Conservation (phyloP, 208 protist species). For the Acanthamoeba healyi region DNA sequence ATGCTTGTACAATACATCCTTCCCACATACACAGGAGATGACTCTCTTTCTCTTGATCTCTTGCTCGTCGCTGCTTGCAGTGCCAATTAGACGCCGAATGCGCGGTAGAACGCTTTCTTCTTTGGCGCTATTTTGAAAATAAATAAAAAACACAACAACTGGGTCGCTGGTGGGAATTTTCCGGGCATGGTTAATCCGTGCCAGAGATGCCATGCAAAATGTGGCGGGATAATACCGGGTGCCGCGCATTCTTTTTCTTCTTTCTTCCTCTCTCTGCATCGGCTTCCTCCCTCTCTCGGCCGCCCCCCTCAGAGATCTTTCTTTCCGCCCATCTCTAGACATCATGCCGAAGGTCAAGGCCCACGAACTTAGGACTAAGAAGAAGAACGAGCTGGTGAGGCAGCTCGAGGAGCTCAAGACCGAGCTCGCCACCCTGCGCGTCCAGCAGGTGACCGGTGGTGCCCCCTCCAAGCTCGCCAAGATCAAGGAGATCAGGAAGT, state of each 20-base stretch:
- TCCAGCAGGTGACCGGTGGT: conserved; percentile 81
- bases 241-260: neutral
- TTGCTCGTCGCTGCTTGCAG: no score
- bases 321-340: neutral
- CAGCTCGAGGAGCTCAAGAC: conserved; percentile 98
- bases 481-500: conserved; percentile 95
- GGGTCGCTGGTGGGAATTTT: neutral
- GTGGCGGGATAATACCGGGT: conserved; percentile 29
- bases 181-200: neutral
- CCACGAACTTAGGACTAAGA: conserved; percentile 94
- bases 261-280: conserved; percentile 69
- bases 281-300: conserved; percentile 65
- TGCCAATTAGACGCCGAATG: no score
- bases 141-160: neutral
- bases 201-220: neutral
- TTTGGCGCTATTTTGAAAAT: no score
- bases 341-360: conserved; percentile 89
- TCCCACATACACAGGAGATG: no score
- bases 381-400: conserved; percentile 97
- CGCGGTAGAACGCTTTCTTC: no score
- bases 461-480: conserved; percentile 77
- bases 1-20: no score
- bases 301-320: conserved; percentile 7
- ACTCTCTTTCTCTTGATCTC: no score
- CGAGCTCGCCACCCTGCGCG: conserved; percentile 93